Evolutionary conservation across 2,329 filamentous ascomycete genomes (phyloP).

Genomic region (Cytospora leucostoma): DNA sequence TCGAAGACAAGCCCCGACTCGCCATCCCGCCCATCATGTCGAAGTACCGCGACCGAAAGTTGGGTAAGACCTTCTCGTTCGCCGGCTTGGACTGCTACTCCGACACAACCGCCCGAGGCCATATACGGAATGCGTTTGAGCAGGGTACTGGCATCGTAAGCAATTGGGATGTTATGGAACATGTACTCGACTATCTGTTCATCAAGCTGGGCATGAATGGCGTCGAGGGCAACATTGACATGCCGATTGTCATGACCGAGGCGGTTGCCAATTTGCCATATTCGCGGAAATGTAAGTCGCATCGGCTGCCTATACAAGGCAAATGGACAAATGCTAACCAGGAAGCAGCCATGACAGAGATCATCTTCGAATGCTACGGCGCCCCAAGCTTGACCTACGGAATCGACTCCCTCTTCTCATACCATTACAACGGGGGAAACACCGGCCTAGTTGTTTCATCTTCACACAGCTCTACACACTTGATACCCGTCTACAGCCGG

Average conservation of each 20-base stretch:
- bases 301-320: not conserved
- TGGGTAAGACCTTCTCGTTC: slow-evolving; percentile 89
- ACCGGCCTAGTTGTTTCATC: slow-evolving; percentile 90
- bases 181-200: slow-evolving; percentile 90
- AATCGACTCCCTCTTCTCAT: slow-evolving; percentile 96
- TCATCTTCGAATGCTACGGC: slow-evolving; percentile 93
- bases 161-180: slow-evolving; percentile 98
- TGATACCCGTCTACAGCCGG: slow-evolving; percentile 88
- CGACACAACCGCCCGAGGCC: slow-evolving; percentile 87
- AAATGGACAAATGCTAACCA: slow-evolving; percentile 33
- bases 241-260: slow-evolving; percentile 94
- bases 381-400: slow-evolving; percentile 90
- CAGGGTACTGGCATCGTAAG: slow-evolving; percentile 86
- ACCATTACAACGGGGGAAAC: slow-evolving; percentile 84
- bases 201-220: slow-evolving; percentile 88
- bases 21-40: slow-evolving; percentile 87
- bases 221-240: slow-evolving; percentile 71
- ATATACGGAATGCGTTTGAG: slow-evolving; percentile 90
- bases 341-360: slow-evolving; percentile 84
- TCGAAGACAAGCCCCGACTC: slow-evolving; percentile 79
- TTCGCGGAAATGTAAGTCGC: slow-evolving; percentile 74
- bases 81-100: slow-evolving; percentile 91
- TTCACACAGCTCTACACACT: slow-evolving; percentile 89
- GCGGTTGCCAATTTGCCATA: slow-evolving; percentile 90
- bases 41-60: slow-evolving; percentile 91